phyloP scores from a whole-genome alignment of 768 basidiomycete species.

The Pisolithus sp. region DNA sequence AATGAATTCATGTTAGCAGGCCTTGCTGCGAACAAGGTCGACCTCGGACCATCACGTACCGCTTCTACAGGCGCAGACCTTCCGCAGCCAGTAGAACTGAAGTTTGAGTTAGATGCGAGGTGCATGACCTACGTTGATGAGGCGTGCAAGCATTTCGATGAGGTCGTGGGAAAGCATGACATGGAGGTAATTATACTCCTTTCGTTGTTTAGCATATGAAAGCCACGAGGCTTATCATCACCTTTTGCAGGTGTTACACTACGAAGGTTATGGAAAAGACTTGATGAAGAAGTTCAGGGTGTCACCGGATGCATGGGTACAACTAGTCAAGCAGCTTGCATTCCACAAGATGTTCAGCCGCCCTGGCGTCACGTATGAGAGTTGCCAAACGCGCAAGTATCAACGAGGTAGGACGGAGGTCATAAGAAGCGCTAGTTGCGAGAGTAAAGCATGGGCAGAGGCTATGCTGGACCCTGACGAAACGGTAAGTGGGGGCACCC shows the following conservation, averaged over 20 bases:
- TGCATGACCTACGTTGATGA: slow-evolving; percentile 46
- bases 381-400: slow-evolving; percentile 89
- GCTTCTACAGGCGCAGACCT: slow-evolving; percentile 34
- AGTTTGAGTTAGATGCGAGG: slow-evolving; percentile 58
- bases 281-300: slow-evolving; percentile 75
- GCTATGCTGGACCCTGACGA: slow-evolving; percentile 67
- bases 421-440: slow-evolving; percentile 76
- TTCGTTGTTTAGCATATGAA: neutral
- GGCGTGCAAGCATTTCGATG: slow-evolving; percentile 66
- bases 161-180: slow-evolving; percentile 72
- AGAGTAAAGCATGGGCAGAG: slow-evolving; percentile 81
- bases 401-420: slow-evolving; percentile 92
- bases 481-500: slow-evolving; percentile 35
- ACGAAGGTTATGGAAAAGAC: slow-evolving; percentile 84
- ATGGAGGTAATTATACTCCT: slow-evolving; percentile 47
- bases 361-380: slow-evolving; percentile 86
- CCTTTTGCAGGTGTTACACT: slow-evolving; percentile 61
- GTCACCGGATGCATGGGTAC: slow-evolving; percentile 93
- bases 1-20: slow-evolving; percentile 89
- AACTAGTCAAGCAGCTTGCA: slow-evolving; percentile 93
- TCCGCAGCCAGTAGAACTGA: slow-evolving; percentile 57
- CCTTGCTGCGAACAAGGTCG: slow-evolving; percentile 64
- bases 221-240: slow-evolving; percentile 7
- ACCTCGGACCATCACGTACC: slow-evolving; percentile 54
- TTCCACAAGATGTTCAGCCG: slow-evolving; percentile 79